Percentiles rank a stretch among this genome's conserved stretches.
phyloP scores from a whole-genome alignment of 2,329 filamentous ascomycete genomes.

The Colletotrichum sp. region DNA sequence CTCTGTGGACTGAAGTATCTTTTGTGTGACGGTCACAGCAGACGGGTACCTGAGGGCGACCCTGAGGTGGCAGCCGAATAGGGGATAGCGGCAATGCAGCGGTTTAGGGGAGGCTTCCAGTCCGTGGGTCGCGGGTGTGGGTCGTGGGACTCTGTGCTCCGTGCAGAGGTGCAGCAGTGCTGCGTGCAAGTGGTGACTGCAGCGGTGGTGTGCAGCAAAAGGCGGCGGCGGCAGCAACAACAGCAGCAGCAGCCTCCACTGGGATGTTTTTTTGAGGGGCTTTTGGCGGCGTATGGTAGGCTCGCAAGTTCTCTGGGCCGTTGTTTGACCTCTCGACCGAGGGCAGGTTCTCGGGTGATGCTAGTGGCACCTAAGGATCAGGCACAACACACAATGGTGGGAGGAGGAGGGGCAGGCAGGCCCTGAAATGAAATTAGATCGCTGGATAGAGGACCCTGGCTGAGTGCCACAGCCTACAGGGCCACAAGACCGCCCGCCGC shows the following conservation, averaged over 20 bases:
- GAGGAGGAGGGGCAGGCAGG: conserved; percentile 16
- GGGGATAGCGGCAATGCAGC: conserved; percentile 15
- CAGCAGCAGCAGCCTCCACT: neutral
- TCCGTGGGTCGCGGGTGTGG: neutral
- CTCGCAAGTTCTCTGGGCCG: conserved; percentile 1
- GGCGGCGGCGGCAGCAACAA: neutral
- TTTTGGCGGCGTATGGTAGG: conserved; percentile 14
- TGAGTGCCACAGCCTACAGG: conserved; percentile 3
- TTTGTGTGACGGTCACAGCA: conserved; percentile 17
- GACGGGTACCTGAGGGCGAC: conserved; percentile 17
- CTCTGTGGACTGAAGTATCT: conserved; percentile 5
- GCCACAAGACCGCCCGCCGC: neutral
- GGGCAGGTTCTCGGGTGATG: conserved; percentile 5
- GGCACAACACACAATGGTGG: neutral
- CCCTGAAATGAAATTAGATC: conserved; percentile 21
- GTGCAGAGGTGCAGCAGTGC: neutral
- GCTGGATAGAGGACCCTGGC: conserved; percentile 17
- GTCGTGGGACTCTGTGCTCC: neutral
- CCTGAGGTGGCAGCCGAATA: neutral
- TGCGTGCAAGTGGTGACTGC: neutral
- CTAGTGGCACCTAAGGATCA: conserved; percentile 14
- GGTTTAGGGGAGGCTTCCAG: conserved; percentile 8
- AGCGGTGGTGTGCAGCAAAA: neutral
- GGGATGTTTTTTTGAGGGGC: neutral
- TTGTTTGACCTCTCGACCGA: conserved; percentile 14